Conservation (phyloP, 2,329 filamentous ascomycete species). For the Monilinia polystroma region DNA sequence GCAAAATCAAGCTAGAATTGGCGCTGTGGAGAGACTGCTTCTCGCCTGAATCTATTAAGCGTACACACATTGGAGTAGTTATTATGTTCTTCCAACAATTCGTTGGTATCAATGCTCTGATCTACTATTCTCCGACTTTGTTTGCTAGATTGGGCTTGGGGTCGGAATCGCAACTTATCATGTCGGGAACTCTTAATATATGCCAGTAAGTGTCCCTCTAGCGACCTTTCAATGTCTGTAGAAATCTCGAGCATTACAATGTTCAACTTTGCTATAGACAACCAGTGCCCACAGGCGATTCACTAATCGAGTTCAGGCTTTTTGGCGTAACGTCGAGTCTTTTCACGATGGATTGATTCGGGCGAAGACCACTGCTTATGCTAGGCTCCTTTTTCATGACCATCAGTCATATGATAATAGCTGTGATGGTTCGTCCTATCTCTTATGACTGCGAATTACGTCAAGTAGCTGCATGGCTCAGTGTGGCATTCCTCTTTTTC, state of each 20-base stretch:
- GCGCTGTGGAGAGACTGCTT: slow-evolving; percentile 52
- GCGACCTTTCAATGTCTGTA: background rate
- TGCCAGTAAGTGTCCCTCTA: slow-evolving; percentile 18
- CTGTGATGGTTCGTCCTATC: slow-evolving; percentile 54
- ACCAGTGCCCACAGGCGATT: background rate
- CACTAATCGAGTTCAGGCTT: slow-evolving; percentile 32
- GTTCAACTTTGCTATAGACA: background rate
- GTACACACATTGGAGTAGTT: slow-evolving; percentile 50
- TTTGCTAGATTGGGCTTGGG: slow-evolving; percentile 34
- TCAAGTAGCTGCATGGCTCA: slow-evolving; percentile 52
- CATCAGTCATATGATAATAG: slow-evolving; percentile 50
- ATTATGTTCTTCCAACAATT: slow-evolving; percentile 59
- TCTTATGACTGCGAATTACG: slow-evolving; percentile 51
- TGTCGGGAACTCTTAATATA: slow-evolving; percentile 52
- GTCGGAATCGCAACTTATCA: slow-evolving; percentile 49
- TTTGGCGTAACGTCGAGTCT: slow-evolving; percentile 48
- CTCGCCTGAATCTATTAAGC: slow-evolving; percentile 49
- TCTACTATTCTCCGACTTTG: slow-evolving; percentile 35
- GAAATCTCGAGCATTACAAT: background rate
- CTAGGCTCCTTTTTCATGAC: slow-evolving; percentile 47
- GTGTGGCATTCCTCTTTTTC: slow-evolving; percentile 55
- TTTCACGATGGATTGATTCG: slow-evolving; percentile 50
- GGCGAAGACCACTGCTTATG: slow-evolving; percentile 48
- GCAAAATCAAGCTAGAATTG: slow-evolving; percentile 48
- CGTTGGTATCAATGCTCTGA: slow-evolving; percentile 55